phyloP scores from a whole-genome alignment of 306 rosid genomes.

The Gastrolobium villosum region DNA sequence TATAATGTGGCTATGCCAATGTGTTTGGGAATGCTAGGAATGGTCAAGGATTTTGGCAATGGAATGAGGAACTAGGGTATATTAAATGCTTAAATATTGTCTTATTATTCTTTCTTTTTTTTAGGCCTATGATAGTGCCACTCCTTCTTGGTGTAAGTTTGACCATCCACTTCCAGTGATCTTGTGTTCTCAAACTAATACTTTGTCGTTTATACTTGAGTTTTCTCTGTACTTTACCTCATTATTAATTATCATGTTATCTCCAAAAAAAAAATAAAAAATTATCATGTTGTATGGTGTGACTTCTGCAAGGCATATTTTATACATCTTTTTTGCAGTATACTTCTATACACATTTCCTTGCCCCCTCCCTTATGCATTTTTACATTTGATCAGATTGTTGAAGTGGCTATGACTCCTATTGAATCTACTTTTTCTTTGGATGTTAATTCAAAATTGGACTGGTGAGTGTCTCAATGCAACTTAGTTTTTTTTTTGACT shows the following conservation, averaged over 20 bases:
- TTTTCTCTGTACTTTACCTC: slow-evolving; percentile 2
- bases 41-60: neutral
- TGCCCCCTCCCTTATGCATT: neutral
- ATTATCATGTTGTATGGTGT: slow-evolving; percentile 16
- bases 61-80: slow-evolving; percentile 25
- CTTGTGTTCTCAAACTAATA: slow-evolving; percentile 26
- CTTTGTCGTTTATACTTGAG: neutral
- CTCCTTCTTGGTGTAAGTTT: slow-evolving; percentile 7
- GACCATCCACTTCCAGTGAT: slow-evolving; percentile 7
- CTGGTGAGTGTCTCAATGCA: slow-evolving; percentile 67
- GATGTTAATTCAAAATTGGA: slow-evolving; percentile 94
- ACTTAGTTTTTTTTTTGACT: slow-evolving; percentile 23
- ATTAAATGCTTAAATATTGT: neutral
- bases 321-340: slow-evolving; percentile 12
- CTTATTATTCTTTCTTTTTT: neutral
- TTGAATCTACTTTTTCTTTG: slow-evolving; percentile 94
- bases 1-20: no score
- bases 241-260: slow-evolving; percentile 26
- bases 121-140: slow-evolving; percentile 7
- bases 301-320: slow-evolving; percentile 20
- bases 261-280: no score
- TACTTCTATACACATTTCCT: slow-evolving; percentile 15
- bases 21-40: slow-evolving; percentile 11
- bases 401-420: slow-evolving; percentile 97
- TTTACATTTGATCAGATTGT: slow-evolving; percentile 69